phyloP scores from a whole-genome alignment of 495 filamentous ascomycete genomes.

The Aspergillus funiculosus region DNA sequence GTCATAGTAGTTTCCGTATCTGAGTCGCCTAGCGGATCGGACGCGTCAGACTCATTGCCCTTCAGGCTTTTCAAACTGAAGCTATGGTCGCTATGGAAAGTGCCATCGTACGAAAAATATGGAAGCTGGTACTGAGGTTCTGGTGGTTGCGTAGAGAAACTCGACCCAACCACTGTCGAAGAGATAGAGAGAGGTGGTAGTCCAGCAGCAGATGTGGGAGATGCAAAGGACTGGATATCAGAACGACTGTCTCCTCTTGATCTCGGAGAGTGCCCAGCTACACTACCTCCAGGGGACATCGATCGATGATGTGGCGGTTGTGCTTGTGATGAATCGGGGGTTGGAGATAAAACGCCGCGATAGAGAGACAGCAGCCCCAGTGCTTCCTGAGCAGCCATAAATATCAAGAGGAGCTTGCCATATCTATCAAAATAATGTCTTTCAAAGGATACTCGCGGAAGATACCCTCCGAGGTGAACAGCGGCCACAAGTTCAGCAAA shows the following conservation, averaged over 20 bases:
- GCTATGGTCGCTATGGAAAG: constrained; percentile 25
- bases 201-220: constrained; percentile 13
- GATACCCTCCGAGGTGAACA: constrained; percentile 36
- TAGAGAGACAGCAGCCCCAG: constrained; percentile 29
- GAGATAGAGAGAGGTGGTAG: constrained; percentile 33
- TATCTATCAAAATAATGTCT: constrained; percentile 41
- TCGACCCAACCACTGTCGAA: constrained; percentile 27
- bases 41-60: constrained; percentile 28
- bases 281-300: not conserved
- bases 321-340: constrained; percentile 4
- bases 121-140: constrained; percentile 23
- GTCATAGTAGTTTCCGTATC: constrained; percentile 40
- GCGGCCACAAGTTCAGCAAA: constrained; percentile 37
- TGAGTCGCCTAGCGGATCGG: constrained; percentile 35
- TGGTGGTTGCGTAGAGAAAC: constrained; percentile 28
- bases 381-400: constrained; percentile 38
- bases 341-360: constrained; percentile 3
- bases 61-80: constrained; percentile 36
- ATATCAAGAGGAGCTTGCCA: constrained; percentile 37
- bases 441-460: constrained; percentile 28
- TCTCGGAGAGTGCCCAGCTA: constrained; percentile 4
- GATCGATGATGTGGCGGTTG: not conserved
- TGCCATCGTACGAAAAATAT: constrained; percentile 11
- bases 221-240: constrained; percentile 18
- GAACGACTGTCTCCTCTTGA: constrained; percentile 16